Percentiles rank a stretch among this genome's conserved stretches.
Evolutionary conservation across 2,329 filamentous ascomycete species (phyloP).

Genomic region (Ophiocordyceps australis): DNA sequence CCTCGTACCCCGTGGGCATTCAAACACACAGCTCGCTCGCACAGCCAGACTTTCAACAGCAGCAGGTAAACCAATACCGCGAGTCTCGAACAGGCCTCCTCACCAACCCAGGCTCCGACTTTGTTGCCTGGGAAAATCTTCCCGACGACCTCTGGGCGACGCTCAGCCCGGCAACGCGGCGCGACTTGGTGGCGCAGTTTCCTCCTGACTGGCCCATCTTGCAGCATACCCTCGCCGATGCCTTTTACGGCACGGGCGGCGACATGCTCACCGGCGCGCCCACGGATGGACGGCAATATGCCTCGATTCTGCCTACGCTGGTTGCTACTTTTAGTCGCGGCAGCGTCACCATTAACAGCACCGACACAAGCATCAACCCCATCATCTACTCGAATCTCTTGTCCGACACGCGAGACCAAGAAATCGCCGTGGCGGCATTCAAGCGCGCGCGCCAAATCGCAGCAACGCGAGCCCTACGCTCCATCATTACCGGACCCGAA

Average conservation of each 20-base stretch:
- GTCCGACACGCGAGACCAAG: conserved; percentile 18
- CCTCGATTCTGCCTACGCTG: conserved; percentile 10
- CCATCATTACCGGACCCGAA: conserved; percentile 15
- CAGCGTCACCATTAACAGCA: conserved; percentile 16
- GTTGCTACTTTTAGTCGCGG: conserved; percentile 22
- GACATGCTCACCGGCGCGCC: conserved; percentile 2
- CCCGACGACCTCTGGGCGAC: conserved; percentile 6
- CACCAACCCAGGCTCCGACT: conserved; percentile 4
- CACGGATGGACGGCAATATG: conserved; percentile 6
- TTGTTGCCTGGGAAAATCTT: conserved; percentile 11
- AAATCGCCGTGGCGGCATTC: conserved; percentile 22
- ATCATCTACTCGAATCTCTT: conserved; percentile 25
- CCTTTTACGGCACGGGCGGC: not conserved
- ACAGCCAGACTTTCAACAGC: no score
- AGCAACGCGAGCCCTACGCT: conserved; percentile 8
- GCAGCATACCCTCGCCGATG: conserved; percentile 7
- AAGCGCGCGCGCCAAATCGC: conserved; percentile 19
- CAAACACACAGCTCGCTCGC: no score
- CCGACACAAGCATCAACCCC: conserved; percentile 8
- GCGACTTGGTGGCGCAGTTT: conserved; percentile 6
- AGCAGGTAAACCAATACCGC: not conserved
- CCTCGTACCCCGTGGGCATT: conserved; percentile 2
- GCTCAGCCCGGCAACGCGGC: conserved; percentile 5
- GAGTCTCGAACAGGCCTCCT: not conserved
- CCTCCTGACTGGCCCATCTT: conserved; percentile 17